phyloP scores from a whole-genome alignment of 208 protist species.

The Wallacemonas sp. region DNA sequence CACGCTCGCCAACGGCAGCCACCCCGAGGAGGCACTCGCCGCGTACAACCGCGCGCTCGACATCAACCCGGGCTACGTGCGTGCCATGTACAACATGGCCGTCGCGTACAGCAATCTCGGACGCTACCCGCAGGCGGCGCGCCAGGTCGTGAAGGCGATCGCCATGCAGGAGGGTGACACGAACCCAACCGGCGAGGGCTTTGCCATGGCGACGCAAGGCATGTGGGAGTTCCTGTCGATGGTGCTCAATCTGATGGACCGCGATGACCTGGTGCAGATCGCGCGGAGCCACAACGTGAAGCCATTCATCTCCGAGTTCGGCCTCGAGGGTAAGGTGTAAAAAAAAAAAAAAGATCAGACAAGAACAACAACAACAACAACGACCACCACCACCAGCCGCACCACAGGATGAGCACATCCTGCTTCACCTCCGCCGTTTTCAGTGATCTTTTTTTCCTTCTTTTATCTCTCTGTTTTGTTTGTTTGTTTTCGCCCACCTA shows the following conservation, averaged over 20 bases:
- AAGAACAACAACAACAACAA: not conserved
- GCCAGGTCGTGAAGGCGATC: constrained; percentile 79
- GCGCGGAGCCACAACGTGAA: constrained; percentile 59
- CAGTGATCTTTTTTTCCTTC: too few species aligned
- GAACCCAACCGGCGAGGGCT: constrained; percentile 58
- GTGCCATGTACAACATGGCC: constrained; percentile 90
- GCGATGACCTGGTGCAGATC: constrained; percentile 78
- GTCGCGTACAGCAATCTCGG: constrained; percentile 85
- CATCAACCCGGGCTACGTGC: constrained; percentile 89
- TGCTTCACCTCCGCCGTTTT: too few species aligned
- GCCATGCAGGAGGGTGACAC: constrained; percentile 72
- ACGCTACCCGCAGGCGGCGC: constrained; percentile 61
- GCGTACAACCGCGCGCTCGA: constrained; percentile 87
- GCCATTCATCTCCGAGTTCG: constrained; percentile 79
- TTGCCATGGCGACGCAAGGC: constrained; percentile 45
- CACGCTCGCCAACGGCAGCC: constrained; percentile 82
- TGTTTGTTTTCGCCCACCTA: too few species aligned
- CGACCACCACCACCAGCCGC: not conserved
- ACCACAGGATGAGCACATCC: not conserved
- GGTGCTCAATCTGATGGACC: constrained; percentile 83
- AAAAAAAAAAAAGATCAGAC: not conserved
- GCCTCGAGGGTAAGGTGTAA: constrained; percentile 65
- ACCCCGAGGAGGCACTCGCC: constrained; percentile 72
- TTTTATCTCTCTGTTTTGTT: too few species aligned
- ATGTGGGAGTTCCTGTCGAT: constrained; percentile 91